phyloP scores from a whole-genome alignment of 1,284 basidiomycete genomes.

The Apiotrichum laibachii region DNA sequence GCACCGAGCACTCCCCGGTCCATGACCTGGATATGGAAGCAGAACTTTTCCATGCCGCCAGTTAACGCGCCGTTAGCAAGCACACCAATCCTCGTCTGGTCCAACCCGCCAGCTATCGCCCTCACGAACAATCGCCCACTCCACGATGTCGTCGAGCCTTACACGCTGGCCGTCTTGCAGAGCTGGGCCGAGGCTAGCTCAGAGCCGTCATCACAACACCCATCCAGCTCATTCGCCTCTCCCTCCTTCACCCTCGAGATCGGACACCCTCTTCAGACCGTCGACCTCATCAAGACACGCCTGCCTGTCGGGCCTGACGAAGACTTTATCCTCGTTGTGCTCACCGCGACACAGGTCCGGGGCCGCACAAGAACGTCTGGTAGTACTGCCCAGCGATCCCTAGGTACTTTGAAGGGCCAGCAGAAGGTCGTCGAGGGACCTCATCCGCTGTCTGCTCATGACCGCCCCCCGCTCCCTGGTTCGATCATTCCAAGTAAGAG shows the following conservation, averaged over 20 bases:
- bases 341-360: background rate
- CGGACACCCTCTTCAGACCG: background rate
- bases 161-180: conserved; percentile 22
- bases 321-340: background rate
- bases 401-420: no score
- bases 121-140: conserved; percentile 25
- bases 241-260: conserved; percentile 7
- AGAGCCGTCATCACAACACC: background rate
- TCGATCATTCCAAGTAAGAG: background rate
- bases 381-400: no score
- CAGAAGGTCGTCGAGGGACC: background rate
- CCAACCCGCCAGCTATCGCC: conserved; percentile 29
- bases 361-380: background rate
- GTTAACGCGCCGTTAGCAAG: conserved; percentile 5
- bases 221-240: background rate
- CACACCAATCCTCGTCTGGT: conserved; percentile 23
- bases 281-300: conserved; percentile 15
- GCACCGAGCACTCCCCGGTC: conserved; percentile 1
- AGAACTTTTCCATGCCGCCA: background rate
- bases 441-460: background rate
- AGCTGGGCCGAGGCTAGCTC: conserved; percentile 31
- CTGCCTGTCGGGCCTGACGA: background rate
- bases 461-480: background rate
- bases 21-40: background rate
- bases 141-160: conserved; percentile 25